Percentiles rank a stretch among this genome's conserved stretches.
Conservation (phyloP, 1,284 basidiomycete species). For the Moesziomyces globuligerus region DNA sequence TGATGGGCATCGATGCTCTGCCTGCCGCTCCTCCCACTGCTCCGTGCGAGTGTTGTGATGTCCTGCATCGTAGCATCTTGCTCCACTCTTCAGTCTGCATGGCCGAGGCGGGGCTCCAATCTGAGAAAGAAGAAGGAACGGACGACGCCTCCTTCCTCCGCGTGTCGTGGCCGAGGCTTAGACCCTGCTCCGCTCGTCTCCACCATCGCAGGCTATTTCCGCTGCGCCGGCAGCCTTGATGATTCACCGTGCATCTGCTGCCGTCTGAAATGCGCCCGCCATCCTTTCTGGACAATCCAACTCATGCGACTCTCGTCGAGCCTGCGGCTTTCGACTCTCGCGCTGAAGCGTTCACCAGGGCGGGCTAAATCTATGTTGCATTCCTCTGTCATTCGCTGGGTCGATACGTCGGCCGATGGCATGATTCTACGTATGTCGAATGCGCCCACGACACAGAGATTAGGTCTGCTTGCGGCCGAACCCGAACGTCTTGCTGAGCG, state of each 20-base stretch:
- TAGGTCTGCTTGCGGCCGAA: constrained; percentile 36
- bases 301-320: too few relatives aligned
- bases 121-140: neutral
- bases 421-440: too few relatives aligned
- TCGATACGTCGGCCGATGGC: too few relatives aligned
- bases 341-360: too few relatives aligned
- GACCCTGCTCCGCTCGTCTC: too few relatives aligned
- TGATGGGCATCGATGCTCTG: constrained; percentile 3
- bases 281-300: too few relatives aligned
- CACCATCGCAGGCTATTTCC: too few relatives aligned
- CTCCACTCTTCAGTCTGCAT: neutral
- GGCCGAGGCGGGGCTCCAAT: constrained; percentile 42
- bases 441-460: too few relatives aligned
- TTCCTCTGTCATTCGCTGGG: too few relatives aligned
- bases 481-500: constrained; percentile 46
- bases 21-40: neutral
- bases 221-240: neutral
- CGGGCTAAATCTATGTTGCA: too few relatives aligned
- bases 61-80: neutral
- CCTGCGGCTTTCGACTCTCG: too few relatives aligned
- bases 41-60: neutral
- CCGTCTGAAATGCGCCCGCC: neutral
- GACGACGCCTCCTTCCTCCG: neutral
- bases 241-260: neutral
- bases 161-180: too few relatives aligned